Evolutionary conservation across 176 grass and related monocot species (phyloP).

Genomic region (Oryza glumipatula): DNA sequence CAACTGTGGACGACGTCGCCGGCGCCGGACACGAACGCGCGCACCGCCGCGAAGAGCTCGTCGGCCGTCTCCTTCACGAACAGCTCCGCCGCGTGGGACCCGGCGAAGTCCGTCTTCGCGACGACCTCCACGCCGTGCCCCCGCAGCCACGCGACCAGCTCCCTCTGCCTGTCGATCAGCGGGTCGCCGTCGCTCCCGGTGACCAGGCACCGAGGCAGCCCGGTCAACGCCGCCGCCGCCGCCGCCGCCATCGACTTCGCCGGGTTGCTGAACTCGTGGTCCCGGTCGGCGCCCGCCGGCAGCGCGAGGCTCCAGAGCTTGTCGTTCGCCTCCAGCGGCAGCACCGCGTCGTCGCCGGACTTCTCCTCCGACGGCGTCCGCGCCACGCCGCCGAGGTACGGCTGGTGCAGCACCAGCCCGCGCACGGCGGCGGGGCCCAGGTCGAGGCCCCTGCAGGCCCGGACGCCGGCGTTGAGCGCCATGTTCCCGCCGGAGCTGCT

Average conservation of each 20-base stretch:
- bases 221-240: not conserved
- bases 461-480: constrained; percentile 57
- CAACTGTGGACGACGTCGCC: constrained; percentile 17
- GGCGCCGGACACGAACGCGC: constrained; percentile 52
- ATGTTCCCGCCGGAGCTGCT: constrained; percentile 95
- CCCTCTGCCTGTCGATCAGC: constrained; percentile 65
- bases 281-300: constrained; percentile 48
- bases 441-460: constrained; percentile 24
- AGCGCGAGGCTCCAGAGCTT: constrained; percentile 75
- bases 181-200: constrained; percentile 69
- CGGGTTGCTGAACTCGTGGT: constrained; percentile 86
- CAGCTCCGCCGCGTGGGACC: constrained; percentile 74
- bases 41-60: constrained; percentile 53
- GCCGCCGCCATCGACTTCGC: constrained; percentile 3
- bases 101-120: constrained; percentile 31
- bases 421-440: constrained; percentile 29
- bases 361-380: constrained; percentile 61
- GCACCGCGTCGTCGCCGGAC: constrained; percentile 60
- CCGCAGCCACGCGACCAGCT: constrained; percentile 56
- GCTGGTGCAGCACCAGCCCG: constrained; percentile 76
- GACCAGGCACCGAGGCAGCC: constrained; percentile 57
- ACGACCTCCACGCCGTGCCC: constrained; percentile 61
- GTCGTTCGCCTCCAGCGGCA: constrained; percentile 76
- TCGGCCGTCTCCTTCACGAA: constrained; percentile 53
- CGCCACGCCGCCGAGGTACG: constrained; percentile 74